Conservation (phyloP, 106 monocot genomes). For the Dendrobium catenatum region DNA sequence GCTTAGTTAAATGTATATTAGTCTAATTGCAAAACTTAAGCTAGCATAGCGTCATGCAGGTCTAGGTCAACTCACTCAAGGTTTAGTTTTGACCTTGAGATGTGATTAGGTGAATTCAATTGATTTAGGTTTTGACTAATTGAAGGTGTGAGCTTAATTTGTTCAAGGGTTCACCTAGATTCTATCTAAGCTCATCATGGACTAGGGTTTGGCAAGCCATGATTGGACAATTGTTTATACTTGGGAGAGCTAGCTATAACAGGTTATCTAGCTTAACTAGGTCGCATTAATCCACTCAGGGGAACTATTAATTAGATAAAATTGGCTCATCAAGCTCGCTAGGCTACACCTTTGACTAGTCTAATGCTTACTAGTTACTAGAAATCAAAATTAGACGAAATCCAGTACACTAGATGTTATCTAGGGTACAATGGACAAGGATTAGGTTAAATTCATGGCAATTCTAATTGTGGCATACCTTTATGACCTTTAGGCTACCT, state of each 20-base stretch:
- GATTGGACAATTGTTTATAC: too few relatives aligned
- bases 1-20: too few relatives aligned
- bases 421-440: neutral
- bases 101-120: too few relatives aligned
- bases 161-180: too few relatives aligned
- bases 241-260: too few relatives aligned
- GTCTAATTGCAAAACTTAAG: too few relatives aligned
- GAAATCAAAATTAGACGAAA: neutral
- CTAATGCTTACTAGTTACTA: constrained; percentile 4
- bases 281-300: neutral
- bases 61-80: too few relatives aligned
- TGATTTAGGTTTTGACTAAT: too few relatives aligned
- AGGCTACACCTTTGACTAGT: neutral
- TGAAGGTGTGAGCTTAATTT: too few relatives aligned
- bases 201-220: neutral
- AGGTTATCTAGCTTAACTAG: neutral
- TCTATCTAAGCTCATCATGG: neutral
- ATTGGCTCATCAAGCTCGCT: neutral
- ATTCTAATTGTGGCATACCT: neutral
- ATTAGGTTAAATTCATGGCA: neutral
- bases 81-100: too few relatives aligned
- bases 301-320: neutral
- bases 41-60: too few relatives aligned
- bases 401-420: neutral
- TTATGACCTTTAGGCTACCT: neutral